These are phyloP conservation scores for Cryptococcus sp. DNA, from an alignment of 1,284 basidiomycete genomes.

Conservation along the genomic window DNA sequence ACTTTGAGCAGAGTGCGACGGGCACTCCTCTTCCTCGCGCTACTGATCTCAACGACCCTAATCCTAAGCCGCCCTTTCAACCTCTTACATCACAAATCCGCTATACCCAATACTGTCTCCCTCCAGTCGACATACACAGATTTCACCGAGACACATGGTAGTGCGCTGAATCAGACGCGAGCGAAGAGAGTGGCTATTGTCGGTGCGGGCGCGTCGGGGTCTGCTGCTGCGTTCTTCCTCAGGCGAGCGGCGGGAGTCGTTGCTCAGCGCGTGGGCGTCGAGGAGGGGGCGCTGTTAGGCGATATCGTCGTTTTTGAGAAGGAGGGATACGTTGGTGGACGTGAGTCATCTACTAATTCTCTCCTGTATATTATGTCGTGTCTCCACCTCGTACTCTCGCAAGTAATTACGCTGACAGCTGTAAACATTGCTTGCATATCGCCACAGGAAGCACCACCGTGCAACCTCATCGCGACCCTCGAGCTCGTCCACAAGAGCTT, in stretches of 20 bases:
- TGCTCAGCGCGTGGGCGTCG: conserved; percentile 62
- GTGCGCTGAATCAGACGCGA: conserved; percentile 9
- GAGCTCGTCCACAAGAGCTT: conserved; percentile 67
- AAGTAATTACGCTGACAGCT: too few relatives aligned
- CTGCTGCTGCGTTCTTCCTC: conserved; percentile 84
- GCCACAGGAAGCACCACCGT: conserved; percentile 70
- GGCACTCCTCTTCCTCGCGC: too few relatives aligned
- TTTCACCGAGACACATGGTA: background rate
- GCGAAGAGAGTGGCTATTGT: conserved; percentile 68
- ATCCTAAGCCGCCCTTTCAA: background rate
- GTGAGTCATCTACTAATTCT: conserved; percentile 58
- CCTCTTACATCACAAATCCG: background rate
- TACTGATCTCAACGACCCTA: too few relatives aligned
- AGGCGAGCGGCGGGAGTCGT: conserved; percentile 60
- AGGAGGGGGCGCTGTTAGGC: conserved; percentile 57
- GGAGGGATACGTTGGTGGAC: conserved; percentile 73
- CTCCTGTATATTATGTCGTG: background rate
- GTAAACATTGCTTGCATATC: background rate
- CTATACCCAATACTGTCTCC: background rate
- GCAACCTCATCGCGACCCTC: conserved; percentile 70
- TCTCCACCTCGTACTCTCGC: too few relatives aligned
- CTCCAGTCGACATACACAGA: background rate
- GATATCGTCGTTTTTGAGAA: conserved; percentile 82
- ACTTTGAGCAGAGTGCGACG: too few relatives aligned
- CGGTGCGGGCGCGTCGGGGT: conserved; percentile 83